Conservation (phyloP, 768 basidiomycete genomes). For the Boletellus ananiceps region DNA sequence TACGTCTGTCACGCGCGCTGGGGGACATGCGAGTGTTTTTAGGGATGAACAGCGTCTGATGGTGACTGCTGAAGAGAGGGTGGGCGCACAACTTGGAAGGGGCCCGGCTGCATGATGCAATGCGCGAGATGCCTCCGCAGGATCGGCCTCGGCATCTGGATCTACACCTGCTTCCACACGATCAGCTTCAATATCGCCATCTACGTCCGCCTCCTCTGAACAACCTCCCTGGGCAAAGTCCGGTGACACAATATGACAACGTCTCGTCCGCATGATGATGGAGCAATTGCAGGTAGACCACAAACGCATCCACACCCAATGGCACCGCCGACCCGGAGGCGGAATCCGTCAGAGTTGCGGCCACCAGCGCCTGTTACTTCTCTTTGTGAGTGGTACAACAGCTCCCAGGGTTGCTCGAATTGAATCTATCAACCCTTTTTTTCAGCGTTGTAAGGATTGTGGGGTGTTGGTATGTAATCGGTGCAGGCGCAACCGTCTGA, state of each 20-base stretch:
- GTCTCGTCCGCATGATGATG: slow-evolving; percentile 30
- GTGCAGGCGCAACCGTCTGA: slow-evolving; percentile 36
- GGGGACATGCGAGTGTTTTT: slow-evolving; percentile 60
- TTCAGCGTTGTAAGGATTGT: slow-evolving; percentile 33
- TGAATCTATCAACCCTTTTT: not conserved
- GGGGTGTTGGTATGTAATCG: slow-evolving; percentile 33
- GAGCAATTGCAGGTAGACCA: slow-evolving; percentile 48
- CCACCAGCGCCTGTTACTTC: slow-evolving; percentile 5
- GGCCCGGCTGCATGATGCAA: not conserved
- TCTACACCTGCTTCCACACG: not conserved
- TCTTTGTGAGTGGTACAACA: not conserved
- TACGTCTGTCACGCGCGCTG: slow-evolving; percentile 51
- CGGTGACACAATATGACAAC: slow-evolving; percentile 6
- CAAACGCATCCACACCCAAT: slow-evolving; percentile 43
- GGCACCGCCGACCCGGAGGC: slow-evolving; percentile 41
- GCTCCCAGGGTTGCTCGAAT: not conserved
- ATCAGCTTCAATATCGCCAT: not conserved
- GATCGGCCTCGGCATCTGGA: slow-evolving; percentile 11
- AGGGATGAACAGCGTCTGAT: slow-evolving; percentile 52
- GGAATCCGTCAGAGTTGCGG: slow-evolving; percentile 47
- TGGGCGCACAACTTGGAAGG: slow-evolving; percentile 35
- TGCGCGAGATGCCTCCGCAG: too few relatives aligned
- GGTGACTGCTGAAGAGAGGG: slow-evolving; percentile 42
- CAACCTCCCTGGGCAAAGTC: slow-evolving; percentile 5
- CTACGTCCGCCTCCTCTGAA: not conserved